Base-by-base conservation (phyloP, 2,329 filamentous ascomycete genomes). In the Monilinia fructicola region DNA sequence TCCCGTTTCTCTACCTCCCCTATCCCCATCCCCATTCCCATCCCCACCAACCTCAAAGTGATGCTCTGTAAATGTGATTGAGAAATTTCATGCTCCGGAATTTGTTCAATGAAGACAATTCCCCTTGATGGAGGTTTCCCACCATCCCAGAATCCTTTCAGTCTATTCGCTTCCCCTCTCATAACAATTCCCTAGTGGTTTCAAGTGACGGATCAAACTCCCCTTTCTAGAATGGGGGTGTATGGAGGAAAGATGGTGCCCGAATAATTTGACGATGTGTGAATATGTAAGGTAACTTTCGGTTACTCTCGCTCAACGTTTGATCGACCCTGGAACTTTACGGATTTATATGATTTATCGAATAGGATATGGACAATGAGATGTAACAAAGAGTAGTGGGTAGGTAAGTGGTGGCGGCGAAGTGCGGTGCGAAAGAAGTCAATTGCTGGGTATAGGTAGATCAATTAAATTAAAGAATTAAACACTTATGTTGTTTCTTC, bases 401-500 rank as follows among this genome's bases (percentile, higher is more conserved):
- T 21, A 52, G 48, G 54, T 18, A 28, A 28, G 18, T 44, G 58
- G 14, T 18, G 44, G 44, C 28, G 58, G 58, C 38, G 44, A 60
- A 21, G 28, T 26, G 44, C 28, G 44, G 28, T 60, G 46, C 58
- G 58, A 23, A 48, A 50, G 44, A 26, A 42, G 31, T 54, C 35
- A 50, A 60, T 60, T 35, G 42, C 26, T 60, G 31, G 21, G 28
- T 60, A 12, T 54, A 66, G 42, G 28, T 44, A 46, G 26, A 54
- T 44, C 42, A 62, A 28, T 38, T 63, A 53, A 55, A 59, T 73
- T 73, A 93, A 77, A 93, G 84, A 77, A 93, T 79, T 71, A 87
- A 81, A 79, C 90, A 93, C 78, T 85, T 89, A 78, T 85, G 84
- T 69, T 79, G 82, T 80, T 86, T 89, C 83, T 92, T 93, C 85